These are phyloP conservation scores for Capronia epimyces DNA, from an alignment of 2,329 filamentous ascomycete species.

Conservation along the genomic window DNA sequence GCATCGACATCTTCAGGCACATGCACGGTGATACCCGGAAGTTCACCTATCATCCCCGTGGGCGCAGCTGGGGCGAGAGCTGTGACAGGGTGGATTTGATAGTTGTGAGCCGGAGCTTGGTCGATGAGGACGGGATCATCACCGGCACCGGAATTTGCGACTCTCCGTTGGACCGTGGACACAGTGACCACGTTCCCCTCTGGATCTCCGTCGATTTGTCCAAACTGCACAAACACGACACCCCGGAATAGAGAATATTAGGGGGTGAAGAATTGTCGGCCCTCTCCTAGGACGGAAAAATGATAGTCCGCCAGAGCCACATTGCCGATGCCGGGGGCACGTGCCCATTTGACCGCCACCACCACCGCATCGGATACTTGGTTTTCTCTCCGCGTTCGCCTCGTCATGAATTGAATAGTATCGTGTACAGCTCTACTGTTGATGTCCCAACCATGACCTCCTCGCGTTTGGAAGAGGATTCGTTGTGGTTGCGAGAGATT, in stretches of 20 bases:
- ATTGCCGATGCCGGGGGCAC: not conserved
- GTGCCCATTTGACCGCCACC: not conserved
- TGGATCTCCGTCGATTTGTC: conserved; percentile 35
- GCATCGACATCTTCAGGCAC: conserved; percentile 47
- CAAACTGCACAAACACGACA: conserved; percentile 3
- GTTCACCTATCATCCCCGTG: conserved; percentile 49
- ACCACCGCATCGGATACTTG: not conserved
- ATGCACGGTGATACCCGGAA: conserved; percentile 39
- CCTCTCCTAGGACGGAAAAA: not conserved
- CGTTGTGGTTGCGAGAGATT: not conserved
- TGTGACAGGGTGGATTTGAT: conserved; percentile 53
- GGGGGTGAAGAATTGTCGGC: not conserved
- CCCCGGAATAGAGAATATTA: not conserved
- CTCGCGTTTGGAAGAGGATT: no score
- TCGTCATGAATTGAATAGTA: not conserved
- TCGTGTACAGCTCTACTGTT: not conserved
- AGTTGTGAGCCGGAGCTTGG: conserved; percentile 40
- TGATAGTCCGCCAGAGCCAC: not conserved
- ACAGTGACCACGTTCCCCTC: conserved; percentile 52
- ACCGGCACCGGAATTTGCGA: conserved; percentile 40
- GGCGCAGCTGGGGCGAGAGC: conserved; percentile 44
- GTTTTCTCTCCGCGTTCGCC: not conserved
- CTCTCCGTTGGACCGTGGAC: conserved; percentile 42
- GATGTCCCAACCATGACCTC: not conserved
- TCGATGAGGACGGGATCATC: conserved; percentile 35